Percentiles rank a stretch among this genome's conserved stretches.
Conservation (phyloP, 2,329 filamentous ascomycete species). For the Colletotrichum lupini region DNA sequence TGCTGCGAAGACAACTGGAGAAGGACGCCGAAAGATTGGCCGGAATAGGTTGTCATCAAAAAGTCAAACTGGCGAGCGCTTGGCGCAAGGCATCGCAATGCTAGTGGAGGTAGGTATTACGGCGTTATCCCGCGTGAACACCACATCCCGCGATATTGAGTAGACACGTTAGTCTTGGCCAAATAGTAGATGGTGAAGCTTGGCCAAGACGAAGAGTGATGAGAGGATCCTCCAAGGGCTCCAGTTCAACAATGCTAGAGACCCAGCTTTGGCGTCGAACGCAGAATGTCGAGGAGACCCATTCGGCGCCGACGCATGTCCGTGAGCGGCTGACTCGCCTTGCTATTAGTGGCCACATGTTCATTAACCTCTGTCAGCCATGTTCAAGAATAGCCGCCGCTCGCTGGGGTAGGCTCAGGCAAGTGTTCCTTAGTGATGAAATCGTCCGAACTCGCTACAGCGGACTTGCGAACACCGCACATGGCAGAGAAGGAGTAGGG, state of each 20-base stretch:
- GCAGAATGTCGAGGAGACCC: neutral
- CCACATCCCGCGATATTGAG: neutral
- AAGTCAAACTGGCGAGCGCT: conserved; percentile 22
- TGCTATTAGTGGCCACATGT: neutral
- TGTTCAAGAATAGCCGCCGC: conserved; percentile 20
- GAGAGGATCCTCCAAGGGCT: neutral
- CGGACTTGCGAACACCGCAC: neutral
- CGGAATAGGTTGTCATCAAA: conserved; percentile 13
- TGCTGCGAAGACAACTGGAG: neutral
- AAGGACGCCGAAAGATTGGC: neutral
- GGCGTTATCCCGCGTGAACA: neutral
- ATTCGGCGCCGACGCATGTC: conserved; percentile 7
- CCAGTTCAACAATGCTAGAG: no score
- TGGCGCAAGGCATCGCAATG: conserved; percentile 15
- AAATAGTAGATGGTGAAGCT: neutral
- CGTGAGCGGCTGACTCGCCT: conserved; percentile 2
- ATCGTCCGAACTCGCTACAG: conserved; percentile 19
- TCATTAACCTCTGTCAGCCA: conserved; percentile 9
- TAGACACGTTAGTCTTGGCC: neutral
- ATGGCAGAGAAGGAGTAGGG: neutral
- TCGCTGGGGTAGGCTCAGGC: neutral
- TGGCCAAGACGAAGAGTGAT: neutral
- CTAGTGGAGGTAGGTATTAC: neutral
- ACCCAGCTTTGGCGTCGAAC: no score
- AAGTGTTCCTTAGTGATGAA: neutral